These are phyloP conservation scores for Tricholomella constricta DNA, from an alignment of 768 basidiomycete genomes.

Conservation along the genomic window DNA sequence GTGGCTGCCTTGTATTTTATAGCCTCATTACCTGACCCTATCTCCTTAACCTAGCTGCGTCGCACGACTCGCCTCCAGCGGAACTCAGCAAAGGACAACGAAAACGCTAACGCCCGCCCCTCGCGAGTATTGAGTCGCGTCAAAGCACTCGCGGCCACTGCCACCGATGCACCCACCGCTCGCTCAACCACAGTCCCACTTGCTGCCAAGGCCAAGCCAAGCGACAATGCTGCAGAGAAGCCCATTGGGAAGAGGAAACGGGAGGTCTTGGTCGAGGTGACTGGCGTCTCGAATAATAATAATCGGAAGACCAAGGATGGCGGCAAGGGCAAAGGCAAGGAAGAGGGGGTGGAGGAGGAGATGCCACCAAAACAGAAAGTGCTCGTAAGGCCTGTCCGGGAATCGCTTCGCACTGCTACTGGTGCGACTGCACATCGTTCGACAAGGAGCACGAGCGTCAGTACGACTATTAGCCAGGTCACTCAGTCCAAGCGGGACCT, in stretches of 20 bases:
- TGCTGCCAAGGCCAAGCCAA: slow-evolving; percentile 41
- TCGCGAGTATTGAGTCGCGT: slow-evolving; percentile 55
- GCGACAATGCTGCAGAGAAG: slow-evolving; percentile 34
- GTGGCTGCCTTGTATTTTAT: slow-evolving; percentile 10
- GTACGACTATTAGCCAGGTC: slow-evolving; percentile 9
- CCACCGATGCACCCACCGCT: slow-evolving; percentile 34
- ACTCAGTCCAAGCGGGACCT: background rate
- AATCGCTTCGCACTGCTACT: slow-evolving; percentile 40
- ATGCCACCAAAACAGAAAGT: slow-evolving; percentile 25
- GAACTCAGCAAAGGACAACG: slow-evolving; percentile 56
- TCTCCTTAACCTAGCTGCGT: slow-evolving; percentile 51
- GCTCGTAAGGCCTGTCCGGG: slow-evolving; percentile 28
- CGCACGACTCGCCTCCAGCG: slow-evolving; percentile 63
- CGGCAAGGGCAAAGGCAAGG: slow-evolving; percentile 47
- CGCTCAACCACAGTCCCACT: slow-evolving; percentile 38
- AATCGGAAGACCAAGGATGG: slow-evolving; percentile 25
- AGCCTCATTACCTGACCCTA: background rate
- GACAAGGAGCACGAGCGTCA: slow-evolving; percentile 8
- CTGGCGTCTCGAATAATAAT: slow-evolving; percentile 40
- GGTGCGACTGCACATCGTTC: slow-evolving; percentile 21
- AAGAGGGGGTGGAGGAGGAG: slow-evolving; percentile 32
- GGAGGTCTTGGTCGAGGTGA: slow-evolving; percentile 73
- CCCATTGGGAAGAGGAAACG: slow-evolving; percentile 71
- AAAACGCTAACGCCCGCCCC: slow-evolving; percentile 70
- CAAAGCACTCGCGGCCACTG: slow-evolving; percentile 48